phyloP scores from a whole-genome alignment of 2,329 filamentous ascomycete species.

The Phaeosphaeriaceae sp. region DNA sequence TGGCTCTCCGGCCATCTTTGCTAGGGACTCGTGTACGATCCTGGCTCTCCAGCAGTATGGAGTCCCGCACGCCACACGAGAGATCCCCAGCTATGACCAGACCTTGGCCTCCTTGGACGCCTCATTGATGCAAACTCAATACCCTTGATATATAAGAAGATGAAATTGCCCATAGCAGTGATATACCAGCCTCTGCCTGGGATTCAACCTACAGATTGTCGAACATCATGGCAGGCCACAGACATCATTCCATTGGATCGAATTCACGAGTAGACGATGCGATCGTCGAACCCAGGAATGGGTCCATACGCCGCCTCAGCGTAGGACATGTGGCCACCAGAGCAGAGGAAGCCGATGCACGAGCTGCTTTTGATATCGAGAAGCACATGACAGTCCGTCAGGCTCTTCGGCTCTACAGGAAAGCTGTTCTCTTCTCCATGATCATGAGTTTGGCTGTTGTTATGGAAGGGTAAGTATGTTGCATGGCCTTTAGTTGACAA shows the following conservation, averaged over 20 bases:
- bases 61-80: slow-evolving; percentile 6
- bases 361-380: slow-evolving; percentile 10
- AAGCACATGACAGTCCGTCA: slow-evolving; percentile 18
- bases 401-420: slow-evolving; percentile 10
- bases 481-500: background rate
- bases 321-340: slow-evolving; percentile 4
- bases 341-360: slow-evolving; percentile 14
- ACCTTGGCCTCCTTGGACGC: slow-evolving; percentile 5
- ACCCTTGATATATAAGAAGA: too few relatives aligned
- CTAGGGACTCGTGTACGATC: too few relatives aligned
- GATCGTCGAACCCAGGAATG: slow-evolving; percentile 12
- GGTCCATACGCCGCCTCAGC: slow-evolving; percentile 14
- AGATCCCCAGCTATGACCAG: slow-evolving; percentile 9
- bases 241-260: slow-evolving; percentile 9
- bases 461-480: slow-evolving; percentile 3
- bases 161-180: too few relatives aligned
- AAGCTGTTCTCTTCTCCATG: slow-evolving; percentile 5
- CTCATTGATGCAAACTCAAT: background rate
- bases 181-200: too few relatives aligned
- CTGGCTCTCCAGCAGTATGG: background rate
- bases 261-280: slow-evolving; percentile 8
- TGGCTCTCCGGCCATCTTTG: too few relatives aligned
- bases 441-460: slow-evolving; percentile 6
- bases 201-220: background rate
- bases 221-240: slow-evolving; percentile 11